Conservation (phyloP, 768 basidiomycete species). For the Lactifluus piperatus region DNA sequence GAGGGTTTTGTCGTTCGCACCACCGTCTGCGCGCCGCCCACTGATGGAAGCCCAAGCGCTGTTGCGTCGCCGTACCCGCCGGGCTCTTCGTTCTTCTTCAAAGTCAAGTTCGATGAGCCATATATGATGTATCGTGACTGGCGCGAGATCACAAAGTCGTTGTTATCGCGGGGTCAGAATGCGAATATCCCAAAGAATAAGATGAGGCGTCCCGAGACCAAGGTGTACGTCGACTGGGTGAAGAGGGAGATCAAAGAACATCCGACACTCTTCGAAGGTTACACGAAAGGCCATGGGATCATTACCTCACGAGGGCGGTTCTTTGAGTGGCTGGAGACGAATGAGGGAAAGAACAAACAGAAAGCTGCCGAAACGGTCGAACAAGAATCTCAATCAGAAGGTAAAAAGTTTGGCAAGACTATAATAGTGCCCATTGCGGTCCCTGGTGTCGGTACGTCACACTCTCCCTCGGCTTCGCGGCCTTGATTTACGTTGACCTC, state of each 20-base stretch:
- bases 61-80: conserved; percentile 54
- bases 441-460: conserved; percentile 78
- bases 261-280: conserved; percentile 50
- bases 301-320: conserved; percentile 77
- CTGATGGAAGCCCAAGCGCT: conserved; percentile 24
- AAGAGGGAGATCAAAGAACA: conserved; percentile 62
- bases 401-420: conserved; percentile 51
- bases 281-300: conserved; percentile 69
- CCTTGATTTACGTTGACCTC: background rate
- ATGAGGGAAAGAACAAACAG: conserved; percentile 33
- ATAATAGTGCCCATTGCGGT: conserved; percentile 84
- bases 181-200: conserved; percentile 50
- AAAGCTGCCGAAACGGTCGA: conserved; percentile 26
- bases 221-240: conserved; percentile 77
- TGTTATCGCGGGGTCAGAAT: conserved; percentile 38
- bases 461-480: background rate
- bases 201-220: conserved; percentile 70
- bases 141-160: conserved; percentile 82
- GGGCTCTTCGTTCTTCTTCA: conserved; percentile 94
- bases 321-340: conserved; percentile 51
- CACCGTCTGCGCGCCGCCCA: conserved; percentile 41
- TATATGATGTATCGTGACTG: conserved; percentile 99
- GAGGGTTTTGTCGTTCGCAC: conserved; percentile 95
- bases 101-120: conserved; percentile 97
- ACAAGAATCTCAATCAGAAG: conserved; percentile 12